Base-by-base conservation (phyloP, 2,329 filamentous ascomycete species). In the Onygenales sp. region DNA sequence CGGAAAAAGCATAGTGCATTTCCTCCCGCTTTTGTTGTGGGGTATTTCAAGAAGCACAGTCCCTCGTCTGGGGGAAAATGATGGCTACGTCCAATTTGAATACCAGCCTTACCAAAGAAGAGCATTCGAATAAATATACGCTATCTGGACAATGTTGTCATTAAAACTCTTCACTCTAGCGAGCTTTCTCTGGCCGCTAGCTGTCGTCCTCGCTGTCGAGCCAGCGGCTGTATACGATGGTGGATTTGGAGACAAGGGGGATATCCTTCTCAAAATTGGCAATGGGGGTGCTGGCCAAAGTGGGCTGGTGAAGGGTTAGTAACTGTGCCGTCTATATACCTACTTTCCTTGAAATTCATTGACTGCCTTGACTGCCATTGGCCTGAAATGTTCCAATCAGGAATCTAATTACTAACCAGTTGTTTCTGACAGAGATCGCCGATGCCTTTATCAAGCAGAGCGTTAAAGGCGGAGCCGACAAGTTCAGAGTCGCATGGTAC, bases 401-500 rank as follows among this genome's bases (percentile, higher is more conserved):
- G 21, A 45, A 13, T 10, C 13, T 9, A 13, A 46, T 13, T 9
- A 47, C 44, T 35, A 47, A 35, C 32, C 38, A 13, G 21, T 14
- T 4, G 43, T 32, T 45, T 17, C 10, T 14, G 14, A 46, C 49
- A 66, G 69, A 57, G 3, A 63, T 75, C 13, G 68, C 69, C n/a
- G 63, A 73, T 50, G 61, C 58, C 1, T 74, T 72, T 54, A 73
- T 74, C 33, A 46, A 65, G 43, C 59, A 60, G 31, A 62, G 61
- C 21, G 64, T 71, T 11, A 52, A 58, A 2, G 33, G 13, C 3
- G 64, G 64, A 31, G 60, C 60, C 3, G 9, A 59, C 1, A 65
- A 66, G 0, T 76, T 78, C 62, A 61, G 63, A 9, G 66, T 77
- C 5, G 74, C 66, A 17, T 78, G 75, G 74, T 69, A 73, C 50